phyloP scores from a whole-genome alignment of 169 alveolate species.

The Eimeria mitis region DNA sequence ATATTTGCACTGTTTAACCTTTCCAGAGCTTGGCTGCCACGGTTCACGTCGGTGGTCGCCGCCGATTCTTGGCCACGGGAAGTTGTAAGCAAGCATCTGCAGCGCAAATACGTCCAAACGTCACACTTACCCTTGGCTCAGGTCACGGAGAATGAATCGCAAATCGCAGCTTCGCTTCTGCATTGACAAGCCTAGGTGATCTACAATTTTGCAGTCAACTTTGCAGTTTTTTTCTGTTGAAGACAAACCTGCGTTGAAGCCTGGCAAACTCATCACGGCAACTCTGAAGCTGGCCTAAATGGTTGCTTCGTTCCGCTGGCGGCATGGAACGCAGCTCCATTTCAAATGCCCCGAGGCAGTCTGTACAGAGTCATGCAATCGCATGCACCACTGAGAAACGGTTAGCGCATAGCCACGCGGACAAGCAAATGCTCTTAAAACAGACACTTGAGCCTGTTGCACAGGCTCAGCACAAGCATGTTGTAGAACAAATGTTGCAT shows the following conservation, averaged over 20 bases:
- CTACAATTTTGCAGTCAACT: not conserved
- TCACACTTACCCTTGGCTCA: not conserved
- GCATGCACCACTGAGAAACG: not conserved
- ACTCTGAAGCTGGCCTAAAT: conserved; percentile 16
- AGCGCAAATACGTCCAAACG: not conserved
- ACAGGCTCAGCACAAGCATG: not conserved
- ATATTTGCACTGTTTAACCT: conserved; percentile 20
- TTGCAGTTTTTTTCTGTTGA: too few species aligned
- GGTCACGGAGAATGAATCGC: not conserved
- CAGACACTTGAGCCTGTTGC: not conserved
- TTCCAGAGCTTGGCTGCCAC: conserved; percentile 21
- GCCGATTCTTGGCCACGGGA: conserved; percentile 24
- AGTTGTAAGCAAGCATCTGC: conserved; percentile 36
- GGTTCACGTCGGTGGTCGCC: conserved; percentile 8
- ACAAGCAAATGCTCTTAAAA: not conserved
- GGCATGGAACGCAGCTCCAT: conserved; percentile 74
- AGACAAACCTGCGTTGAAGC: conserved; percentile 57
- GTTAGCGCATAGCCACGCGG: not conserved
- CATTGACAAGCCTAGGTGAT: not conserved
- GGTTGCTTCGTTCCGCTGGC: conserved; percentile 33
- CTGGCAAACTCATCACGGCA: conserved; percentile 63
- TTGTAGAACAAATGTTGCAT: not conserved
- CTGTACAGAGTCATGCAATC: not conserved
- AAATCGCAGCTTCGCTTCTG: not conserved
- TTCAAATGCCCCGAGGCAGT: conserved; percentile 68